Conservation (phyloP, 257 asterid species). For the Plantago elongata region DNA sequence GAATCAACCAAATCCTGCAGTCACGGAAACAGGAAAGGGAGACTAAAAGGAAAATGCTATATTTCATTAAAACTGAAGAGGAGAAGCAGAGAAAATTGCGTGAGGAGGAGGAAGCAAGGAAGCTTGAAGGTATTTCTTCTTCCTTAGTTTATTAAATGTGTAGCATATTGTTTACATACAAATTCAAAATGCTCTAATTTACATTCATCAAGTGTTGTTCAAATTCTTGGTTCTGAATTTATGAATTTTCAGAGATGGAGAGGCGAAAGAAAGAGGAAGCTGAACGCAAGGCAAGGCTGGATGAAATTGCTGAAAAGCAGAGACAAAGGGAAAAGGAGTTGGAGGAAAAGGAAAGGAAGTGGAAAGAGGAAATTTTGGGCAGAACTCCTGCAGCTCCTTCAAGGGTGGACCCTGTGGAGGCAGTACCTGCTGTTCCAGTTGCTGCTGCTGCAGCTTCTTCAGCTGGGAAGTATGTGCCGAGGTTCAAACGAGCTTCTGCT, state of each 20-base stretch:
- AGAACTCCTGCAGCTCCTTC: constrained; percentile 26
- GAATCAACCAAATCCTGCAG: constrained; percentile 44
- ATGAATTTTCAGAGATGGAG: constrained; percentile 51
- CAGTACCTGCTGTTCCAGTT: constrained; percentile 30
- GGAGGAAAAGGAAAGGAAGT: constrained; percentile 54
- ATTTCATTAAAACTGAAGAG: constrained; percentile 62
- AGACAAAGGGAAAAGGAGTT: constrained; percentile 63
- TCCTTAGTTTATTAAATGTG: not conserved
- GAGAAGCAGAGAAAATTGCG: constrained; percentile 55
- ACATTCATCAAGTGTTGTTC: not conserved
- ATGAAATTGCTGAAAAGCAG: constrained; percentile 78
- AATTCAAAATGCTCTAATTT: not conserved
- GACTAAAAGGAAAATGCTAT: constrained; percentile 58
- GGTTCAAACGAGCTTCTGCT: constrained; percentile 1
- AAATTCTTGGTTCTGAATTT: not conserved
- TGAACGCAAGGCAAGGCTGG: constrained; percentile 64
- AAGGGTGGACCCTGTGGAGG: constrained; percentile 34
- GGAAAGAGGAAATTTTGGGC: constrained; percentile 47
- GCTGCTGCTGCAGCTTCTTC: constrained; percentile 32
- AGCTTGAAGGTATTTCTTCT: constrained; percentile 60
- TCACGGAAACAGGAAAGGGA: constrained; percentile 66
- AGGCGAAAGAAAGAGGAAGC: constrained; percentile 64
- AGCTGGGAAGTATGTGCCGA: constrained; percentile 52
- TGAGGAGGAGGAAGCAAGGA: constrained; percentile 87
- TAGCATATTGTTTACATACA: no score